Conservation (phyloP, 352 stramenopile species). For the Aphanomyces stellatus region DNA sequence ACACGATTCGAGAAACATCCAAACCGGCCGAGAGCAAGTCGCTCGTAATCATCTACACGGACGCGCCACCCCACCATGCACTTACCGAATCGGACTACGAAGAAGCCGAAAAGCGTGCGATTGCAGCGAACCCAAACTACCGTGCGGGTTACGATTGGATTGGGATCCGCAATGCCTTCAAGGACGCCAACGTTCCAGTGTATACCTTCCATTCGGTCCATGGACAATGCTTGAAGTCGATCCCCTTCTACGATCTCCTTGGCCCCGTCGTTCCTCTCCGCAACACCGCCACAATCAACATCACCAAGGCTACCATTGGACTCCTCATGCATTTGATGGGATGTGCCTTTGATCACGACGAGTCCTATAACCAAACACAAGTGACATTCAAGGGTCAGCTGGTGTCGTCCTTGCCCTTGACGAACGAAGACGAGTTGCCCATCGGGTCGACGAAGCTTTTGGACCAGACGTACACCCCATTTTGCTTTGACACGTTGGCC, state of each 20-base stretch:
- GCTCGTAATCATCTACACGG: conserved; percentile 9
- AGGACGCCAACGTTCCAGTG: neutral
- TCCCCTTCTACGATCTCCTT: neutral
- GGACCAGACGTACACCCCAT: neutral
- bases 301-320: conserved; percentile 6
- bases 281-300: neutral
- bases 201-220: neutral
- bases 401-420: neutral
- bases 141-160: conserved; percentile 10
- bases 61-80: conserved; percentile 2
- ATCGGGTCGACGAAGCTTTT: neutral
- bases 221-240: neutral
- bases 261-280: neutral
- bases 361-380: neutral
- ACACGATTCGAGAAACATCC: neutral
- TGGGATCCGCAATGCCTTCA: neutral
- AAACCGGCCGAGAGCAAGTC: neutral
- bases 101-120: neutral
- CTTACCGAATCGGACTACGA: neutral
- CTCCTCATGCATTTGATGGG: conserved; percentile 6
- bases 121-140: neutral
- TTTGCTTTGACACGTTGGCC: neutral
- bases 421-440: neutral
- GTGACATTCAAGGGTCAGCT: neutral
- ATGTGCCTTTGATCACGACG: neutral